These are phyloP conservation scores for Orychophragmus violaceus DNA, from an alignment of 345 rosid species.

Conservation along the genomic window DNA sequence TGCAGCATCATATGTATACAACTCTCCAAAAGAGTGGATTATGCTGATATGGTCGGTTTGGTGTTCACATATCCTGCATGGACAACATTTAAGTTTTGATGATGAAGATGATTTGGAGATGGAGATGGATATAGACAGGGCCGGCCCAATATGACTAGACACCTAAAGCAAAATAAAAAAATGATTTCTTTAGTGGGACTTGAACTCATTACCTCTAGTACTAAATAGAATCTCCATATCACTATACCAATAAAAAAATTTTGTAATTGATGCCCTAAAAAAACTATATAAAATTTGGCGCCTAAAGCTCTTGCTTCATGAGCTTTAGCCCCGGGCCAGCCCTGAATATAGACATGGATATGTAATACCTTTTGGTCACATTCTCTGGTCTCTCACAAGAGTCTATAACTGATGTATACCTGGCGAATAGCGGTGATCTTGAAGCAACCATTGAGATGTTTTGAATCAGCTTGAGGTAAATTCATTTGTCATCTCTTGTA, in stretches of 20 bases:
- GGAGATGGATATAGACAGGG: slow-evolving; percentile 61
- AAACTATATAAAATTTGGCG: too few relatives aligned
- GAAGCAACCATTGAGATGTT: slow-evolving; percentile 82
- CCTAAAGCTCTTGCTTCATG: too few relatives aligned
- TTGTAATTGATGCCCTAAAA: too few relatives aligned
- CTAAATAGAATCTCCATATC: too few relatives aligned
- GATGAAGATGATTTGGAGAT: slow-evolving; percentile 53
- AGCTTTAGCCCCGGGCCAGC: too few relatives aligned
- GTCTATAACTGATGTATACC: slow-evolving; percentile 68
- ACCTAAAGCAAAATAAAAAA: too few relatives aligned
- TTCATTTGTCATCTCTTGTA: not conserved
- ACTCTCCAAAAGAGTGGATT: slow-evolving; percentile 51
- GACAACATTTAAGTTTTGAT: too few relatives aligned
- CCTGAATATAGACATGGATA: slow-evolving; percentile 65
- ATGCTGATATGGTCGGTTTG: slow-evolving; percentile 24
- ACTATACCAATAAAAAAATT: too few relatives aligned
- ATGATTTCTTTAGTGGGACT: too few relatives aligned
- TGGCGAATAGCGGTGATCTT: slow-evolving; percentile 61
- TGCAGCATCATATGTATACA: slow-evolving; percentile 76
- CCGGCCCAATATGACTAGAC: too few relatives aligned
- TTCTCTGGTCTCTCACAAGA: slow-evolving; percentile 77
- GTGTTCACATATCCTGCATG: slow-evolving; percentile 18
- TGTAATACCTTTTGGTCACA: slow-evolving; percentile 57
- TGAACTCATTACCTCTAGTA: too few relatives aligned
- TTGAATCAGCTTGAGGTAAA: slow-evolving; percentile 76